Evolutionary conservation across 805 yeast genomes (phyloP).

Genomic region (Starmerella gropengiesseri): DNA sequence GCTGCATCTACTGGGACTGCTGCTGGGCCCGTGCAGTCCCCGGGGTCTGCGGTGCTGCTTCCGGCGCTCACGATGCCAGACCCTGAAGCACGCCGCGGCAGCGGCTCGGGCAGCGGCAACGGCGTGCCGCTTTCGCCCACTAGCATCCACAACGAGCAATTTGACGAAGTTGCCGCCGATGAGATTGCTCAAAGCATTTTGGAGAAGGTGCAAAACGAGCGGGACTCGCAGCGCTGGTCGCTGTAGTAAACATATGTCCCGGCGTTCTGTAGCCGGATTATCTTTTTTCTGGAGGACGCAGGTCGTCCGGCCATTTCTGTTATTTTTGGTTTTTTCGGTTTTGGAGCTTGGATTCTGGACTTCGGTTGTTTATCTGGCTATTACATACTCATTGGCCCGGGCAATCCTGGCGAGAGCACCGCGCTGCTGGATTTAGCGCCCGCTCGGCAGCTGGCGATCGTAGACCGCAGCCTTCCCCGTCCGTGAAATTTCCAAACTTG

Average conservation of each 20-base stretch:
- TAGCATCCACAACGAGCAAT: conserved; percentile 6
- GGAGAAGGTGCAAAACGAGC: conserved; percentile 24
- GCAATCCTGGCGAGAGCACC: too few relatives aligned
- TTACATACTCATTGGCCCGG: too few relatives aligned
- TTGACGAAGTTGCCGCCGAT: conserved; percentile 25
- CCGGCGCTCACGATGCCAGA: not conserved
- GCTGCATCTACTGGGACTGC: too few relatives aligned
- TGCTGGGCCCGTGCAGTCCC: not conserved
- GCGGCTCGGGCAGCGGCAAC: conserved; percentile 1
- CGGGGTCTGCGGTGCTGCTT: conserved; percentile 3
- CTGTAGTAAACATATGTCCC: conserved; percentile 17
- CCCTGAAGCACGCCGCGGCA: conserved; percentile 3
- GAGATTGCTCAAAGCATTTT: conserved; percentile 30
- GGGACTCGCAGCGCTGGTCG: conserved; percentile 23
- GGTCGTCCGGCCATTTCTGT: conserved; percentile 5
- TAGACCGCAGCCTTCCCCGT: too few relatives aligned
- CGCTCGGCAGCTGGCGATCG: too few relatives aligned
- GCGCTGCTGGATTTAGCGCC: too few relatives aligned
- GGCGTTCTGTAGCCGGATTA: conserved; percentile 1
- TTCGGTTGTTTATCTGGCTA: too few relatives aligned
- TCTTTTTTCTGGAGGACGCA: too few relatives aligned
- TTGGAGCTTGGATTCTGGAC: too few relatives aligned
- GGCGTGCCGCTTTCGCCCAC: conserved; percentile 18
- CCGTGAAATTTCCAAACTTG: too few relatives aligned
- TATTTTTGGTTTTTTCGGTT: too few relatives aligned